These are phyloP conservation scores for Aspergillus mulundensis DNA, from an alignment of 495 filamentous ascomycete genomes.

Conservation along the genomic window DNA sequence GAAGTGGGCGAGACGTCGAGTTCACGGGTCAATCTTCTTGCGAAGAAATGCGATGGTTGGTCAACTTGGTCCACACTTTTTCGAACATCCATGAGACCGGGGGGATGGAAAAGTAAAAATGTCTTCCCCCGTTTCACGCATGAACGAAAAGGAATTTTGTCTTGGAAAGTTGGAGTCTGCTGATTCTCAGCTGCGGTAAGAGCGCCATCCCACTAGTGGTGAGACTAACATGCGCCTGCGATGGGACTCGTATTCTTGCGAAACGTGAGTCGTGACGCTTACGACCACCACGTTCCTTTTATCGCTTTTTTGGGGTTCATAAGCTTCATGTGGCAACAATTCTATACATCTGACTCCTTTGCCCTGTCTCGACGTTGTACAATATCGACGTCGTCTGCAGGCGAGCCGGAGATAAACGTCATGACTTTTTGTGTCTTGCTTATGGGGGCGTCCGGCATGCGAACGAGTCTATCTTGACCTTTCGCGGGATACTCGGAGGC, in stretches of 20 bases:
- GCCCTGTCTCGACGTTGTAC: not conserved
- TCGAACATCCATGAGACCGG: not conserved
- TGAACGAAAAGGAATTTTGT: not conserved
- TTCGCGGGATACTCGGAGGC: not conserved
- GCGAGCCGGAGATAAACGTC: not conserved
- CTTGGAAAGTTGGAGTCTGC: not conserved
- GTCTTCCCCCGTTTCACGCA: not conserved
- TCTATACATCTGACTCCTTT: not conserved
- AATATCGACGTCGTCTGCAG: not conserved
- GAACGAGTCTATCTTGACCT: not conserved
- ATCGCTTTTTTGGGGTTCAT: not conserved
- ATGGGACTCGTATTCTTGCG: not conserved
- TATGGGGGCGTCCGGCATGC: not conserved
- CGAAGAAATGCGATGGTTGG: not conserved
- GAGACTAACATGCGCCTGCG: not conserved
- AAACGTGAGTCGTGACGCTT: too few relatives aligned
- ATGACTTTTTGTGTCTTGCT: not conserved
- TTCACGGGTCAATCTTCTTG: not conserved
- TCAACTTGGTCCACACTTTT: not conserved
- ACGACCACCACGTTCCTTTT: not conserved
- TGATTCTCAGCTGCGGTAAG: constrained; percentile 13
- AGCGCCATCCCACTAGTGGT: constrained; percentile 7
- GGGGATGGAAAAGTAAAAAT: not conserved
- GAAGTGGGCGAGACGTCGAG: not conserved
- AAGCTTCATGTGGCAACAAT: not conserved